These are phyloP conservation scores for Aureobasidium musti DNA, from an alignment of 2,329 filamentous ascomycete species.

Conservation along the genomic window DNA sequence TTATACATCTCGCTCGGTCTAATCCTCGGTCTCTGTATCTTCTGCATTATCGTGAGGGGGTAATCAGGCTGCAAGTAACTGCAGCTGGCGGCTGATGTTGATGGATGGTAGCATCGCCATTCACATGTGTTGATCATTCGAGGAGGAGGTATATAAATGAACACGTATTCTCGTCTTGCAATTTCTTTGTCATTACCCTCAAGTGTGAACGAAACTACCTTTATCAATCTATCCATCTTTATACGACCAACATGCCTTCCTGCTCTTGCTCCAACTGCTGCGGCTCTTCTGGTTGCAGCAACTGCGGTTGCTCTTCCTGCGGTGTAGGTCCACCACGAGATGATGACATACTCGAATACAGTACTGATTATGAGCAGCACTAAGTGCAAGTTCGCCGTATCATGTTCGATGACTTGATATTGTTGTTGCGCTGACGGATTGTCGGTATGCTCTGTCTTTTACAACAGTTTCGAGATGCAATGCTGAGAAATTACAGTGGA, in stretches of 20 bases:
- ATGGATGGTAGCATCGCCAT: background rate
- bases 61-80: background rate
- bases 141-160: background rate
- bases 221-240: background rate
- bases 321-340: background rate
- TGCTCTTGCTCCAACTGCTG: conserved; percentile 28
- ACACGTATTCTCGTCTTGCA: background rate
- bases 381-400: background rate
- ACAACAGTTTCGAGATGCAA: too few relatives aligned
- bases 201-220: background rate
- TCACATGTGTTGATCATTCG: background rate
- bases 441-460: background rate
- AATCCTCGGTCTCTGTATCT: background rate
- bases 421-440: background rate
- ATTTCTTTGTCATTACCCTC: background rate
- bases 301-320: conserved; percentile 23
- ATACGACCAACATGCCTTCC: conserved; percentile 16
- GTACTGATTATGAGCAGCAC: conserved; percentile 2
- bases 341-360: background rate
- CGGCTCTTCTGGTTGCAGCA: conserved; percentile 12
- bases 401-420: background rate
- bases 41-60: conserved; percentile 20
- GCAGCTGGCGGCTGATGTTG: background rate
- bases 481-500: background rate
- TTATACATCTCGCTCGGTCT: conserved; percentile 3